Conservation (phyloP, 352 stramenopile species). For the Phytophthora meadii region DNA sequence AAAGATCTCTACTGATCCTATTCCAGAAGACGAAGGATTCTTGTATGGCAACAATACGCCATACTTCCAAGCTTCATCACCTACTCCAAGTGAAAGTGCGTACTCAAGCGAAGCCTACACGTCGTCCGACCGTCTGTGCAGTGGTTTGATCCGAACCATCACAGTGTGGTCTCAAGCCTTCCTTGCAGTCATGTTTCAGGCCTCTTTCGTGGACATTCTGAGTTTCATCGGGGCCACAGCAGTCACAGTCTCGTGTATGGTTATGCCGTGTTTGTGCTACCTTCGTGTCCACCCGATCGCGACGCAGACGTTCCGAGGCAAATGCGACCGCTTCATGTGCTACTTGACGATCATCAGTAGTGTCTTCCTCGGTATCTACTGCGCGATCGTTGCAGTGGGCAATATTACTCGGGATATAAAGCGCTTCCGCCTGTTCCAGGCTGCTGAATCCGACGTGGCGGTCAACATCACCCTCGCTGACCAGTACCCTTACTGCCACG, state of each 20-base stretch:
- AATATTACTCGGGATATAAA: conserved; percentile 65
- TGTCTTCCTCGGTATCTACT: conserved; percentile 61
- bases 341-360: conserved; percentile 65
- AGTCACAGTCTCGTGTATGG: conserved; percentile 74
- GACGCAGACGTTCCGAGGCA: conserved; percentile 50
- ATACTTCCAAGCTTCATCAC: conserved; percentile 48
- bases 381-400: conserved; percentile 46
- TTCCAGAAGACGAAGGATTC: conserved; percentile 54
- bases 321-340: conserved; percentile 58
- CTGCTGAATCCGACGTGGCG: conserved; percentile 30
- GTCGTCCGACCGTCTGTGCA: conserved; percentile 51
- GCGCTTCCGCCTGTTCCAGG: conserved; percentile 59
- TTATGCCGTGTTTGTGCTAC: conserved; percentile 83
- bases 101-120: conserved; percentile 41
- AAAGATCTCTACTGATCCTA: conserved; percentile 34
- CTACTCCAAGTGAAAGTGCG: conserved; percentile 23
- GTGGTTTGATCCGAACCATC: conserved; percentile 52
- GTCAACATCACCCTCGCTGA: conserved; percentile 32
- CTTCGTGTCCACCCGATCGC: conserved; percentile 70
- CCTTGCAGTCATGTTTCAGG: conserved; percentile 69
- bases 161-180: conserved; percentile 58
- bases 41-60: conserved; percentile 54
- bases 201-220: conserved; percentile 75
- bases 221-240: conserved; percentile 72
- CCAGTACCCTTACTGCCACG: conserved; percentile 66